Base-by-base conservation (phyloP, 352 stramenopile species). In the Pythium oligandrum region DNA sequence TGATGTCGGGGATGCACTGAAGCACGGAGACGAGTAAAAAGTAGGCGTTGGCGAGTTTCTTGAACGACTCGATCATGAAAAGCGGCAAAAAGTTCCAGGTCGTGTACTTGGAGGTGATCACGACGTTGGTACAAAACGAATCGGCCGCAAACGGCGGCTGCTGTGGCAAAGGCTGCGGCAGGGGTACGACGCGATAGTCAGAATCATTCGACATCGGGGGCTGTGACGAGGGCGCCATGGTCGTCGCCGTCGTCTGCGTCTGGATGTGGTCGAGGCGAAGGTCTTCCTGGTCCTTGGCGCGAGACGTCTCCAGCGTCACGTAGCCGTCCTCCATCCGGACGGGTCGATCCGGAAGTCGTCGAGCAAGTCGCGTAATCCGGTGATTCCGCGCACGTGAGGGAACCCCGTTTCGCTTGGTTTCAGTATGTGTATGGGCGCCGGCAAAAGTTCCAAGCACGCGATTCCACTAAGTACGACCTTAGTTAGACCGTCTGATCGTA, bases 91-190 rank as follows among this genome's bases (percentile, higher is more conserved):
- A 97, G 59, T 83, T 95, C 66, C 74, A 93, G 12, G 65, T 61
- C 56, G 87, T 93, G 73, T 96, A 97, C 72, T 96, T 96, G 64
- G 86, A 93, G 45, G 90, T 97, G 53, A 89, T 90, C 11, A 97
- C 83, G 35, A 92, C 70, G 55, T 97, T 97, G 12, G 76, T 78
- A 62, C 74, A 86, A 57, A 87, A 89, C 7, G 62, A 45, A 11
- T 65, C 42, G 36, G 61, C 40, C 2, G 36, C 48, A 12, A 66
- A 61, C 7, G 51, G 44, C 9, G 43, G 50, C 40, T 62, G 61
- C 17, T 51, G 49, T 6, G 57, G 51, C 5, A 73, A 44, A 4
- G 59, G 55, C 46, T 77, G 62, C 32, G 78, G 76, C 0, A 90
- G 66, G 33, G 68, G 5, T 6, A 90, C 73, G 6, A 83, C 49